phyloP scores from a whole-genome alignment of 2,329 filamentous ascomycete species.

The Trichoderma harzianum region DNA sequence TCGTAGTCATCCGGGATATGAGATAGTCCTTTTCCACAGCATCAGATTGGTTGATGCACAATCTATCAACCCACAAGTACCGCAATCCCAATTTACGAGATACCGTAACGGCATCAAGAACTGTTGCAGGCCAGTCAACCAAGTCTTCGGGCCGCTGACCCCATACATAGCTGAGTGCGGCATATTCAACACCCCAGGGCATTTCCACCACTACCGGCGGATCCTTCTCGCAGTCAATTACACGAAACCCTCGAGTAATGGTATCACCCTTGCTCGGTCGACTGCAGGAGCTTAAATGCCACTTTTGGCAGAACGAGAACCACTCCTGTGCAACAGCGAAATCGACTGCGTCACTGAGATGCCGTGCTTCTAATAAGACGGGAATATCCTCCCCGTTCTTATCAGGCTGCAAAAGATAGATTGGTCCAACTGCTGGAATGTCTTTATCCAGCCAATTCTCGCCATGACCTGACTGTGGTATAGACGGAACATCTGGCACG shows the following conservation, averaged over 20 bases:
- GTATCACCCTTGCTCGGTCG: background rate
- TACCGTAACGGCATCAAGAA: constrained; percentile 43
- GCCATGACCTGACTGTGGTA: background rate
- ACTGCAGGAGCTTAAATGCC: background rate
- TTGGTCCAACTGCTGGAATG: constrained; percentile 11
- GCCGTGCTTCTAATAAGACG: background rate
- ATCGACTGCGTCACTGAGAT: background rate
- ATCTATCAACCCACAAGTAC: constrained; percentile 45
- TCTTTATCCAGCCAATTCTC: constrained; percentile 14
- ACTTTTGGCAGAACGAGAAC: background rate
- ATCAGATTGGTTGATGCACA: constrained; percentile 46
- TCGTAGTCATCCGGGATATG: constrained; percentile 12
- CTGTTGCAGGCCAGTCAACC: constrained; percentile 31
- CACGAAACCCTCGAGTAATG: background rate
- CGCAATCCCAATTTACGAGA: constrained; percentile 41
- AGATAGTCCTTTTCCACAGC: constrained; percentile 26
- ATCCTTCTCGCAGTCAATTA: constrained; percentile 4
- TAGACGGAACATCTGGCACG: constrained; percentile 3
- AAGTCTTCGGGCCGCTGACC: constrained; percentile 22
- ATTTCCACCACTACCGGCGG: background rate
- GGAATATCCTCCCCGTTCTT: background rate
- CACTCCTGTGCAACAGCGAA: constrained; percentile 1
- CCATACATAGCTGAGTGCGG: constrained; percentile 46
- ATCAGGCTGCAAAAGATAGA: constrained; percentile 1
- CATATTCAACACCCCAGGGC: constrained; percentile 27